Evolutionary conservation across 1,284 basidiomycete species (phyloP), one percentile per base, ranked within the genome.

Genomic region (Vanrija sp.): DNA sequence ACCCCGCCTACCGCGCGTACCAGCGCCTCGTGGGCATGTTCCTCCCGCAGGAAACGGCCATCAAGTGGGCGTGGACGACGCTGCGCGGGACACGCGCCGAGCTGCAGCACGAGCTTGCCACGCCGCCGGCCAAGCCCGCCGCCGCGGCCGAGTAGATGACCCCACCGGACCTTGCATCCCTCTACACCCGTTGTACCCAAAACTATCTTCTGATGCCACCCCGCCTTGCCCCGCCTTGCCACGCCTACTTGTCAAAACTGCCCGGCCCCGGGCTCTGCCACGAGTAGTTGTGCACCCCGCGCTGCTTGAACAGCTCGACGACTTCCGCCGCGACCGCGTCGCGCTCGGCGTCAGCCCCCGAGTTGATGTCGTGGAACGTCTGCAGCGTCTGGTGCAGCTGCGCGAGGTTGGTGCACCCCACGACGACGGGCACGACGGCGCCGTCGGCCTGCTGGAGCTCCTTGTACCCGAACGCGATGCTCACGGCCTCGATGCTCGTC

Each of bases 1-100:
- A 95, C 67, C 84, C 87, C 6, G 81, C 79, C 4, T 95, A 94
- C 74, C 66, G 66, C 16, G 82, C 84, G 16, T 94, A 94, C 71
- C 83, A 85, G 69, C 73, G 78, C 59, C 80, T 90, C 19, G 89
- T 94, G n/a, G 85, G 83, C 22, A 89, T 90, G 85, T 93, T 94
- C 69, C 72, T 79, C 10, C 85, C 85, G 6, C 64, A 81, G 49
- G 69, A 78, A 51, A 87, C 86, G 0, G 47, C 71, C 3, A 45
- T 75, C 45, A 66, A 75, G 35, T 68, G 61, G 37, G 14, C 77
- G 3, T 78, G 69, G 67, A 59, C 67, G 9, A 57, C 48, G n/a
- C 12, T 65, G 4, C 20, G n/a, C 1, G 57, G 57, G 0, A 53
- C 46, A 16, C 18, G 53, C 12, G 38, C 43, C 3, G 12, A 14